Conservation (phyloP, 257 asterid species). For the Lycium ferocissimum region DNA sequence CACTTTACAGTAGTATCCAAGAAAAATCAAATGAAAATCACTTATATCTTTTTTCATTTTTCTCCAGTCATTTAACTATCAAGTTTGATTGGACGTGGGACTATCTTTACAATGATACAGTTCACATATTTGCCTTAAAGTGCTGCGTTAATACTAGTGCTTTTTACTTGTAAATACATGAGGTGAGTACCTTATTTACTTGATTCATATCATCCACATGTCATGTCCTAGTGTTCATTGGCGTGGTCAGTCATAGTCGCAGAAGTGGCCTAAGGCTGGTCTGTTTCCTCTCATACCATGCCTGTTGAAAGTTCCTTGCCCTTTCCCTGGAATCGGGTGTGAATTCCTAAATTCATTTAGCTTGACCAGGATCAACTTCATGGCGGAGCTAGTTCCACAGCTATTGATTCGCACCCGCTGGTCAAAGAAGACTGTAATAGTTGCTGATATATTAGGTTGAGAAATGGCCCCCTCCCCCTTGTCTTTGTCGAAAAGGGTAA, state of each 20-base stretch:
- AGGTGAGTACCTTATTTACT: neutral
- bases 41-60: neutral
- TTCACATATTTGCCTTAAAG: neutral
- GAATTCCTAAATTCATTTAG: neutral
- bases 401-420: neutral
- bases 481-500: neutral
- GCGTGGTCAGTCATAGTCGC: neutral
- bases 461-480: neutral
- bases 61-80: neutral
- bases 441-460: slow-evolving; percentile 8
- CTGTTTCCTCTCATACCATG: neutral
- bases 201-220: neutral
- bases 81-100: neutral
- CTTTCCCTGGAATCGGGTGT: neutral
- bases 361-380: neutral
- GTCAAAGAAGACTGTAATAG: neutral
- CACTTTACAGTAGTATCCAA: neutral
- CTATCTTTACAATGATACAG: neutral
- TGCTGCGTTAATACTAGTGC: neutral
- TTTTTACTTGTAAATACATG: neutral
- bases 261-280: neutral
- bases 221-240: neutral
- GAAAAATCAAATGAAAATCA: neutral
- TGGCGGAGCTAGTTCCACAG: neutral
- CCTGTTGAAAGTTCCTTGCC: neutral